Conservation (phyloP, 2,329 filamentous ascomycete genomes). For the Periconia sp. region DNA sequence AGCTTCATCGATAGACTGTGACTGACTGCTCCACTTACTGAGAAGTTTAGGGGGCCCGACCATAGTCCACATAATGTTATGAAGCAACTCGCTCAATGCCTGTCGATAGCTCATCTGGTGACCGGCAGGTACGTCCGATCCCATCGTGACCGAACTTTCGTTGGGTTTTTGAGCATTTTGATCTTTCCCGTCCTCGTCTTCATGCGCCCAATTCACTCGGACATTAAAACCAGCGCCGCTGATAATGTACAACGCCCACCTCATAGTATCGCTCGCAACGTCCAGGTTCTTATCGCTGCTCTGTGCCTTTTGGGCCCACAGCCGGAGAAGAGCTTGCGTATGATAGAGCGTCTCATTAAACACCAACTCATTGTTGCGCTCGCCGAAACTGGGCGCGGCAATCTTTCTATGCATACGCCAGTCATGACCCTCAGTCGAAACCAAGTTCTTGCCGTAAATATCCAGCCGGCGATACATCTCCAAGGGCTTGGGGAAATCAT, state of each 20-base stretch:
- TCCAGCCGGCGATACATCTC: constrained; percentile 61
- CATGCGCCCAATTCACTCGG: constrained; percentile 59
- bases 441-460: constrained; percentile 71
- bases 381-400: constrained; percentile 72
- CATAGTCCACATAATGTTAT: constrained; percentile 65
- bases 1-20: not conserved
- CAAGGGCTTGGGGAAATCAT: constrained; percentile 71
- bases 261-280: constrained; percentile 67
- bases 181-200: constrained; percentile 48
- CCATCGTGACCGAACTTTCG: constrained; percentile 33
- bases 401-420: constrained; percentile 77
- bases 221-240: constrained; percentile 72
- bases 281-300: constrained; percentile 53
- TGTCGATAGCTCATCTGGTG: constrained; percentile 65
- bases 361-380: constrained; percentile 71
- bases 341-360: constrained; percentile 67
- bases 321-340: constrained; percentile 45
- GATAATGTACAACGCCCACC: constrained; percentile 60
- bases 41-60: constrained; percentile 62
- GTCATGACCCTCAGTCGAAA: constrained; percentile 67
- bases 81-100: constrained; percentile 62
- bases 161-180: constrained; percentile 21
- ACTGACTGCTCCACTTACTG: constrained; percentile 38
- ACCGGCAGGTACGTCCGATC: constrained; percentile 32
- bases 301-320: constrained; percentile 33